Evolutionary conservation across 73 alveolate genomes (phyloP).

Genomic region (Stentor coeruleus): DNA sequence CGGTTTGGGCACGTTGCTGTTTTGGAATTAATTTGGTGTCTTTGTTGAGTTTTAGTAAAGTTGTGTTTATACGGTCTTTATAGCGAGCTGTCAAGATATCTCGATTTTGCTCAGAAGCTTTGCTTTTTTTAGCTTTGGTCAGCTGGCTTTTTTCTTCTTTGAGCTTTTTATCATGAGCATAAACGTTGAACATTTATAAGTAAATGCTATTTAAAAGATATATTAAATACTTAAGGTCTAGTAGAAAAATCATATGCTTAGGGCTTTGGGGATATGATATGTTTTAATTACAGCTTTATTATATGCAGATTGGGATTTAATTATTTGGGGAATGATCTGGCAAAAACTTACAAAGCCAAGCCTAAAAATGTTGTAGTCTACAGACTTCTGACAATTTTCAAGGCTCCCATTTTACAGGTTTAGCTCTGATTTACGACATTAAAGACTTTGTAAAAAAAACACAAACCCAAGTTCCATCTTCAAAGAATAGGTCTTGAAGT

Average conservation of each 20-base stretch:
- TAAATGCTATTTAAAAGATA: neutral
- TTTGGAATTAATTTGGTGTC: neutral
- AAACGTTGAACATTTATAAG: slow-evolving; percentile 27
- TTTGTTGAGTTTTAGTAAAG: neutral
- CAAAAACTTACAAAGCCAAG: no score
- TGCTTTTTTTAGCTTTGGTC: neutral
- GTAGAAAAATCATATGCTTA: neutral
- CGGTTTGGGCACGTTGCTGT: slow-evolving; percentile 8
- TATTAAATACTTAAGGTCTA: neutral
- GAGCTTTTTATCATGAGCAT: neutral
- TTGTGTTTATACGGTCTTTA: neutral
- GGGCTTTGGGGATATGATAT: neutral
- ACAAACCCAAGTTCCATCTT: no score
- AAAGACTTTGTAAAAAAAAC: no score
- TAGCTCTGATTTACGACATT: no score
- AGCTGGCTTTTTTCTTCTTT: neutral
- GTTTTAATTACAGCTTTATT: no score
- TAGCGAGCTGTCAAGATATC: neutral
- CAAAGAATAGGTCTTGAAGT: no score
- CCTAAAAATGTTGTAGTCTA: no score
- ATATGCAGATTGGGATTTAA: no score
- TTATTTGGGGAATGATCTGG: no score
- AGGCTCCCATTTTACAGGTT: no score
- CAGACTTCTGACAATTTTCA: no score
- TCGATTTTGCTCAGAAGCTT: neutral